Conservation (phyloP, 2,329 filamentous ascomycete genomes). For the Orbilia ellipsospora region DNA sequence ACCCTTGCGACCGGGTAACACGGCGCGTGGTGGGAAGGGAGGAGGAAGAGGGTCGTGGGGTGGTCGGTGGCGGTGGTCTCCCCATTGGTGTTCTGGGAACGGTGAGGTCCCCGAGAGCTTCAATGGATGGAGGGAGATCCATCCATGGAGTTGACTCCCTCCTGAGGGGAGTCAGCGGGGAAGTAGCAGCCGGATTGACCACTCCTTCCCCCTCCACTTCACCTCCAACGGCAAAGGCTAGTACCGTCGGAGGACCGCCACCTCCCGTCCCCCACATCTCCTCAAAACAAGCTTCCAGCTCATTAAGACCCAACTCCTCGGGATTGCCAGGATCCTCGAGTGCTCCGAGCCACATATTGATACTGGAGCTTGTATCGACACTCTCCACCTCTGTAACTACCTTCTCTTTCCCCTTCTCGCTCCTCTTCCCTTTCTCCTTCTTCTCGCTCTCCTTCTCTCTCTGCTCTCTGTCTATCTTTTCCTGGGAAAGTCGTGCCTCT, state of each 20-base stretch:
- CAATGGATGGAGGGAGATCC: slow-evolving; percentile 3
- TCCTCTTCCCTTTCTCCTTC: background rate
- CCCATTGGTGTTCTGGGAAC: background rate
- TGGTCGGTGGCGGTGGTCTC: too few species aligned
- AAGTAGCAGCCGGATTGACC: background rate
- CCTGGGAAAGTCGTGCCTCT: background rate
- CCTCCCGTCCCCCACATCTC: slow-evolving; percentile 6
- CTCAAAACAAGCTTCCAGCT: slow-evolving; percentile 21
- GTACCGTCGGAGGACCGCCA: background rate
- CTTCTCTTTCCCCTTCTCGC: background rate
- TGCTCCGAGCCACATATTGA: background rate
- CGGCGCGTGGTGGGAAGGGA: background rate
- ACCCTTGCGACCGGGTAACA: slow-evolving; percentile 16
- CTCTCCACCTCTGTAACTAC: background rate
- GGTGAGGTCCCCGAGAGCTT: background rate
- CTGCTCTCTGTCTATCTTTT: background rate
- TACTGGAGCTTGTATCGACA: too few species aligned
- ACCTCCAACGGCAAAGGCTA: background rate
- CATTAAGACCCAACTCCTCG: slow-evolving; percentile 10
- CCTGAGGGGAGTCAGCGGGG: slow-evolving; percentile 32
- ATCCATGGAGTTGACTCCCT: slow-evolving; percentile 15
- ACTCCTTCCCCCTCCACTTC: background rate
- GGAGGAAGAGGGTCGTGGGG: too few species aligned
- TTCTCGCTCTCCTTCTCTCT: background rate
- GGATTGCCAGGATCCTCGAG: slow-evolving; percentile 14